phyloP scores from a whole-genome alignment of 1,284 basidiomycete genomes.

The Mycosarcoma mackinlayi region DNA sequence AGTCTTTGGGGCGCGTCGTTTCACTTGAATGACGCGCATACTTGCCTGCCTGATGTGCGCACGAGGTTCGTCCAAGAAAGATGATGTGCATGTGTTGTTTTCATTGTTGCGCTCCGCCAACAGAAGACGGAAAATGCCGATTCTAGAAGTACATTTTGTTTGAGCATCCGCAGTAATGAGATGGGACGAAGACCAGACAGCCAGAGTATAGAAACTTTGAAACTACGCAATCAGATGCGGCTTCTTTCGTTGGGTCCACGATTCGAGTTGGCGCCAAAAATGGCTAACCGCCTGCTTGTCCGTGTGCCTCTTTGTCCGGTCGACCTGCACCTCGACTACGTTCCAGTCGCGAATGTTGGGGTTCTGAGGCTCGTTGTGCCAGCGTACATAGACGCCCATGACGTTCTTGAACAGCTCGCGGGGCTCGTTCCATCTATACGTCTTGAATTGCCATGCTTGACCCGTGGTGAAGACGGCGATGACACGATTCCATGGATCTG shows the following conservation, averaged over 20 bases:
- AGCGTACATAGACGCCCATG: slow-evolving; percentile 78
- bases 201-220: neutral
- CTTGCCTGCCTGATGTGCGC: too few species aligned
- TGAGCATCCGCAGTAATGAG: neutral
- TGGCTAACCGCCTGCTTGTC: slow-evolving; percentile 93
- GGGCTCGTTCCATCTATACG: slow-evolving; percentile 95
- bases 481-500: slow-evolving; percentile 78
- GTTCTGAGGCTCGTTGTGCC: slow-evolving; percentile 89
- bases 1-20: too few species aligned
- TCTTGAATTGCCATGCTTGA: slow-evolving; percentile 95
- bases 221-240: slow-evolving; percentile 45
- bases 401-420: slow-evolving; percentile 86
- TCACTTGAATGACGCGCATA: too few species aligned
- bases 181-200: too few species aligned
- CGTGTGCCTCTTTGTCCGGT: slow-evolving; percentile 76
- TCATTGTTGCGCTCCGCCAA: too few species aligned
- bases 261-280: slow-evolving; percentile 91
- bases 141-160: slow-evolving; percentile 31
- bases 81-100: too few species aligned
- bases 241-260: slow-evolving; percentile 75
- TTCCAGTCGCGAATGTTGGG: slow-evolving; percentile 94
- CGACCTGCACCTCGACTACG: slow-evolving; percentile 83
- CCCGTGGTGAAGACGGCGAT: slow-evolving; percentile 97
- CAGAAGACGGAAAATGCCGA: neutral
- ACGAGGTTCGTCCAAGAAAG: too few species aligned